Conservation (phyloP, 129 eudicot genomes). For the Chrysanthemum lavandulifolium region DNA sequence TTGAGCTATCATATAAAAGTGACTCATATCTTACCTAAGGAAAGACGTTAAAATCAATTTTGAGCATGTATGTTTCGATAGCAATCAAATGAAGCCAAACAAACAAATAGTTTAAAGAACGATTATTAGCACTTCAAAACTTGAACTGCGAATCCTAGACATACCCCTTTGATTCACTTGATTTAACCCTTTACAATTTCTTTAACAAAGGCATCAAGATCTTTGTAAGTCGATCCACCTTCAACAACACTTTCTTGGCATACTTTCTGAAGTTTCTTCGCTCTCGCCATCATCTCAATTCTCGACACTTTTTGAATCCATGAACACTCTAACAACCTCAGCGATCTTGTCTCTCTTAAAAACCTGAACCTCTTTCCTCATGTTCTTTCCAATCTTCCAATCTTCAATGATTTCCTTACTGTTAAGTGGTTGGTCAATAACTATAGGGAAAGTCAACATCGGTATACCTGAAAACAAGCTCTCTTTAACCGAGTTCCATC, state of each 20-base stretch:
- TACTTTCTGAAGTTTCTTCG: constrained; percentile 22
- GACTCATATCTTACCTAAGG: no score
- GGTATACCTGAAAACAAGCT: constrained; percentile 45
- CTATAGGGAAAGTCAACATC: constrained; percentile 44
- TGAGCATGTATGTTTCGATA: background rate
- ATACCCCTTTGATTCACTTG: background rate
- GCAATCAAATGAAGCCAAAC: background rate
- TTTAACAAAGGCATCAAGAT: constrained; percentile 32
- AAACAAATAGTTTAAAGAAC: no score
- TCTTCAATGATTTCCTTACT: constrained; percentile 44
- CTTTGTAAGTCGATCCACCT: constrained; percentile 28
- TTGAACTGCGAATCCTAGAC: no score
- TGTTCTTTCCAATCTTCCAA: constrained; percentile 50
- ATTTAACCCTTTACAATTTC: background rate
- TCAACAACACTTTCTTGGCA: constrained; percentile 25
- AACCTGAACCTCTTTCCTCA: constrained; percentile 1
- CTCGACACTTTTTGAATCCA: constrained; percentile 41
- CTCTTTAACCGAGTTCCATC: constrained; percentile 67
- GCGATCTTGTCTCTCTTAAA: constrained; percentile 34
- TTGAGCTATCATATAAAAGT: no score
- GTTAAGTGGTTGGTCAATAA: constrained; percentile 44
- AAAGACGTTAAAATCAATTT: background rate
- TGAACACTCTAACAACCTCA: constrained; percentile 30
- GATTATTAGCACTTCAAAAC: no score
- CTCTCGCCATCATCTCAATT: constrained; percentile 34